These are phyloP conservation scores for Talaromyces thailandensis DNA, from an alignment of 495 filamentous ascomycete species.

Conservation along the genomic window DNA sequence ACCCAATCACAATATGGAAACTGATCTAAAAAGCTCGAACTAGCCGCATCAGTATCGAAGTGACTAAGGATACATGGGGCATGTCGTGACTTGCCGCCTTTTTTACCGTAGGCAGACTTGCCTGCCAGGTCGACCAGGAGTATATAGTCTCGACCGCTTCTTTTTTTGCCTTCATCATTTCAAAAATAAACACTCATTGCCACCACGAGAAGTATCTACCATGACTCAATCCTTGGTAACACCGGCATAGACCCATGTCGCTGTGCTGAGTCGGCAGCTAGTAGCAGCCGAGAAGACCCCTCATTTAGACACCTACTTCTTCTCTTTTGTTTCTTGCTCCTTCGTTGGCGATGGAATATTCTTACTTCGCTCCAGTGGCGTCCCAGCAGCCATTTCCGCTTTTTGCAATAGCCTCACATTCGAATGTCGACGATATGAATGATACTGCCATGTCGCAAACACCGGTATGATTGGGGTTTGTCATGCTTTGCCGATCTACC, in stretches of 20 bases:
- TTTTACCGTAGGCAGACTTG: too few species aligned
- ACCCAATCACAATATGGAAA: too few species aligned
- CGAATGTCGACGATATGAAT: neutral
- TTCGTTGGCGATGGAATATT: conserved; percentile 28
- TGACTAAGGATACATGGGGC: too few species aligned
- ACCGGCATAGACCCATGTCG: neutral
- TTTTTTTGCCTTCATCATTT: neutral
- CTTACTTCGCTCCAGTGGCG: conserved; percentile 22
- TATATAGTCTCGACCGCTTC: neutral
- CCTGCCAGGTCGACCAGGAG: too few species aligned
- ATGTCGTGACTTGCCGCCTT: too few species aligned
- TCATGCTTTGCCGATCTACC: neutral
- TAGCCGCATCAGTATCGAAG: too few species aligned
- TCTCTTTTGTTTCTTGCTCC: conserved; percentile 3
- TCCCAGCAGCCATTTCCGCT: conserved; percentile 25
- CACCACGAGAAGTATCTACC: neutral
- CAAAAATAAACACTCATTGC: neutral
- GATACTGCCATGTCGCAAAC: neutral
- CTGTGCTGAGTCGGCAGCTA: neutral
- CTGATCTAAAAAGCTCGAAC: too few species aligned
- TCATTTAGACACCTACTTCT: neutral
- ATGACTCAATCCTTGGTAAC: neutral
- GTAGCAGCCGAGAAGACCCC: neutral
- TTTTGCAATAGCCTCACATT: conserved; percentile 33
- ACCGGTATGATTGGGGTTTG: neutral